These are phyloP conservation scores for Gentiana straminea DNA, from an alignment of 257 asterid genomes.

Conservation along the genomic window DNA sequence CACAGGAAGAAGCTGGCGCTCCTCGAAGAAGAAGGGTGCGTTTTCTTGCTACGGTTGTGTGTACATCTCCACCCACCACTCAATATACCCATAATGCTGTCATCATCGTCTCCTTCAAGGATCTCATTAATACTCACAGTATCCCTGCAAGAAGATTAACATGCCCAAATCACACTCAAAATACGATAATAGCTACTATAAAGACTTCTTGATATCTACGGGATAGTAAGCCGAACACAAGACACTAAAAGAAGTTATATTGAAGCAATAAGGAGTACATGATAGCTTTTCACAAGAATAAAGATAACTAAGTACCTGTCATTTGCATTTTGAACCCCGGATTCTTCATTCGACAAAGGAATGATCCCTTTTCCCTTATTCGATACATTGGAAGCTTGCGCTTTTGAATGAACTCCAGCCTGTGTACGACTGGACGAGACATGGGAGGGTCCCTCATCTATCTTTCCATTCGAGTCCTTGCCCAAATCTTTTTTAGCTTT, in stretches of 20 bases:
- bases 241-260: background rate
- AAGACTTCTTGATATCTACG: background rate
- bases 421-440: background rate
- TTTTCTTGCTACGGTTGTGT: constrained; percentile 26
- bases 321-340: constrained; percentile 20
- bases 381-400: constrained; percentile 22
- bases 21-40: constrained; percentile 18
- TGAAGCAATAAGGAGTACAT: background rate
- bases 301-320: constrained; percentile 32
- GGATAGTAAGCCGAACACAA: background rate
- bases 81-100: constrained; percentile 13
- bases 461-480: constrained; percentile 21
- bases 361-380: constrained; percentile 64
- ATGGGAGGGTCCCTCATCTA: constrained; percentile 21
- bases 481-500: constrained; percentile 40
- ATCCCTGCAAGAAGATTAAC: constrained; percentile 31
- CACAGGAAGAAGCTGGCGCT: constrained; percentile 19
- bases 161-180: background rate
- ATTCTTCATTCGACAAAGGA: constrained; percentile 30
- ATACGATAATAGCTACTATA: constrained; percentile 3
- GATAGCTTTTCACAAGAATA: background rate
- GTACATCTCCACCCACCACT: constrained; percentile 54
- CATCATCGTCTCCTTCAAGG: constrained; percentile 22
- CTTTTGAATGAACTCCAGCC: too few species aligned
- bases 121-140: constrained; percentile 22